These are phyloP conservation scores for Narthecium ossifragum DNA, from an alignment of 106 monocot genomes.

Conservation along the genomic window DNA sequence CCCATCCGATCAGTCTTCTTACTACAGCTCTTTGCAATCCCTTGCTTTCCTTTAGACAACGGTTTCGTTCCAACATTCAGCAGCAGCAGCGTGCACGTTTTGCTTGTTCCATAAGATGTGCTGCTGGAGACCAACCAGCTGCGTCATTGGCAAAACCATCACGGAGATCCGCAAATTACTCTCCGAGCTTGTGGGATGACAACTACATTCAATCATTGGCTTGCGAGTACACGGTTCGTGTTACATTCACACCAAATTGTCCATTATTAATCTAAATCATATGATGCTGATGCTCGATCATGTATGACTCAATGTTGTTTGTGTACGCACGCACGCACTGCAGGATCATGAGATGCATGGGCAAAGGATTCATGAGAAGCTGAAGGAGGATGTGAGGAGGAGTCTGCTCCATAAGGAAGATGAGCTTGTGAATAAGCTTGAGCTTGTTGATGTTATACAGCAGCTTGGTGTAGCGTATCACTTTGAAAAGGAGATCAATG, in stretches of 20 bases:
- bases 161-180: conserved; percentile 8
- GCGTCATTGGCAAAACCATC: not conserved
- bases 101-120: too few species aligned
- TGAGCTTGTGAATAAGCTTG: not conserved
- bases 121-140: too few species aligned
- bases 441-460: conserved; percentile 8
- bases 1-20: too few species aligned
- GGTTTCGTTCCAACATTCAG: too few species aligned
- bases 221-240: not conserved
- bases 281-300: not conserved
- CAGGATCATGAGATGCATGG: not conserved
- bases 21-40: too few species aligned
- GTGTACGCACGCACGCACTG: too few species aligned
- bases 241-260: not conserved
- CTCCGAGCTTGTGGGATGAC: conserved; percentile 10
- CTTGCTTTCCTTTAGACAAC: too few species aligned
- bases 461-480: conserved; percentile 13
- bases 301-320: not conserved
- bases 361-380: not conserved
- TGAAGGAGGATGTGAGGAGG: conserved; percentile 13
- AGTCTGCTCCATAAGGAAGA: not conserved
- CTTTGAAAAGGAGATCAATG: conserved; percentile 8
- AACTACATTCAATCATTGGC: not conserved
- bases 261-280: too few species aligned
- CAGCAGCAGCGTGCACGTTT: too few species aligned